Evolutionary conservation across 139 green algal genomes (phyloP), one percentile per base, ranked within the genome.

Genomic region (Asterochloris sp.): DNA sequence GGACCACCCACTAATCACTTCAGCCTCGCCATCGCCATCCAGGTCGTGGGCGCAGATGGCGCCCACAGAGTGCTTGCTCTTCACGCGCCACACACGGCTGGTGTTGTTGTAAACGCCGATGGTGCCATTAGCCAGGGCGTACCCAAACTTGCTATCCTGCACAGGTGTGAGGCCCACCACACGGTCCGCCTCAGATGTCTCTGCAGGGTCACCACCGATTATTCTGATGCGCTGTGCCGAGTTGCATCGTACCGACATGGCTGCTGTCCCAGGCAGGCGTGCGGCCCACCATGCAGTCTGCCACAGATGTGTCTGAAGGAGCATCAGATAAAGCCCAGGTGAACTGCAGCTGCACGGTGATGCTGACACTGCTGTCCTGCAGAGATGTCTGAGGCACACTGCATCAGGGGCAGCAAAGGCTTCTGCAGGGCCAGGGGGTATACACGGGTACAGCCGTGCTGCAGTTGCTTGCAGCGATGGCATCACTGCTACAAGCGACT

Each of bases 1-100:
- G 63, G 89, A 92, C 93, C 93, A 97, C n/a, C 92, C 93, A 73
- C 85, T 91, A 84, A 96, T 87, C 21, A 96, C 78, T 88, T 95
- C 90, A 15, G 82, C 81, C 19, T 91, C 24, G 4, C 91, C 91
- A 75, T 95, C 92, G 0, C 85, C 89, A 78, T 94, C 88, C 69
- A 95, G 80, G 85, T 97, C 92, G 75, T 91, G 92, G 13, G 78
- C 64, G 24, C 78, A 74, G 0, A 97, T 79, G 21, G 81, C 82
- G 29, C 77, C 87, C 66, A 92, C 85, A 75, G 76, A 89, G 85
- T 93, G 90, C 62, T 92, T 92, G 85, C 85, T 90, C 85, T 95
- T 95, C n/a, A 97, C 91, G 26, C 93, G 89, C 93, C 93, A 97
- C 47, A 89, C 75, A 14, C 93, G 86, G 77, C 67, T 83, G 69